Evolutionary conservation across 1,284 basidiomycete genomes (phyloP).

Genomic region (Heterobasidion irregulare): DNA sequence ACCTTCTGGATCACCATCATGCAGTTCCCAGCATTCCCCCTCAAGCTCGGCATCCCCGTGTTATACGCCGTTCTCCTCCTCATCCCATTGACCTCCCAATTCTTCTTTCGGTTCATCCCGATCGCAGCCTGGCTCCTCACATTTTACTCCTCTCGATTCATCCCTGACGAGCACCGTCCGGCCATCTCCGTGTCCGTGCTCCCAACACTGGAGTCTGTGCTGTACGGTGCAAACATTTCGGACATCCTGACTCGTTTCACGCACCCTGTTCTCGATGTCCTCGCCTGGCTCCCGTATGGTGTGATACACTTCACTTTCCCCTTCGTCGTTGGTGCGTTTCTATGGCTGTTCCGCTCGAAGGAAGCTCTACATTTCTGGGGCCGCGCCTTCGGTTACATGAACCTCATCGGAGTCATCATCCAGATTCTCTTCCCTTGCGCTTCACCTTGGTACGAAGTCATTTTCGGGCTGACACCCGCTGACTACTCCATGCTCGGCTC

Average conservation of each 20-base stretch:
- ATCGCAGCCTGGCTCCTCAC: slow-evolving; percentile 81
- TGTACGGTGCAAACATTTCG: slow-evolving; percentile 96
- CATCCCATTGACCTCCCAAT: slow-evolving; percentile 86
- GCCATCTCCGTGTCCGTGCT: slow-evolving; percentile 87
- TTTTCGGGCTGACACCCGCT: slow-evolving; percentile 93
- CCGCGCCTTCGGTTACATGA: slow-evolving; percentile 90
- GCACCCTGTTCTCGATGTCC: slow-evolving; percentile 83
- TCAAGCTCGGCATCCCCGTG: slow-evolving; percentile 78
- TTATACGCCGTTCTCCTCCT: slow-evolving; percentile 65
- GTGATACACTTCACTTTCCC: slow-evolving; percentile 85
- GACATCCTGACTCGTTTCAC: slow-evolving; percentile 94
- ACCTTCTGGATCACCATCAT: slow-evolving; percentile 77
- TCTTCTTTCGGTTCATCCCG: slow-evolving; percentile 86
- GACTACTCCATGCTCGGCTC: slow-evolving; percentile 90
- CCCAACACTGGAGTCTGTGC: slow-evolving; percentile 88
- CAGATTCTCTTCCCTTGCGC: slow-evolving; percentile 92
- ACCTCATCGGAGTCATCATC: slow-evolving; percentile 80
- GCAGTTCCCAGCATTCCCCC: slow-evolving; percentile 59
- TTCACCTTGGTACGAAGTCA: slow-evolving; percentile 97
- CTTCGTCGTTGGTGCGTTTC: slow-evolving; percentile 68
- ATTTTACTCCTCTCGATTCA: slow-evolving; percentile 84
- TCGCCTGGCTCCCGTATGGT: slow-evolving; percentile 97
- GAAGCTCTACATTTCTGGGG: slow-evolving; percentile 83
- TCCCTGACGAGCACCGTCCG: slow-evolving; percentile 70
- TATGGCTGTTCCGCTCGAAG: slow-evolving; percentile 78